phyloP scores from a whole-genome alignment of 116 monocot genomes.

The Phalaenopsis hybrid region DNA sequence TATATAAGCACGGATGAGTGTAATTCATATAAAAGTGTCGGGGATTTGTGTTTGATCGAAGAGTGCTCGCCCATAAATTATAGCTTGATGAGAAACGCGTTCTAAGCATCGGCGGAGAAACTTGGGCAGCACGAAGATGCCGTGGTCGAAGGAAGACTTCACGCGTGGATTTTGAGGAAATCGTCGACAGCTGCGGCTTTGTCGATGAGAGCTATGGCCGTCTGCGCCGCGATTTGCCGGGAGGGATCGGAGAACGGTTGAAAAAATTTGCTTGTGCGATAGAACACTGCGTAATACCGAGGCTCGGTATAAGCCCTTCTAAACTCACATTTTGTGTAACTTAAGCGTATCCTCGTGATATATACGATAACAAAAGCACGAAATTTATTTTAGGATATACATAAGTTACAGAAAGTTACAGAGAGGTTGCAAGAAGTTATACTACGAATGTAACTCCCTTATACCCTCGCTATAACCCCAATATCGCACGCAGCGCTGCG shows the following conservation, averaged over 20 bases:
- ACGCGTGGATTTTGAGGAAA: conserved; percentile 27
- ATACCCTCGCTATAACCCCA: too few relatives aligned
- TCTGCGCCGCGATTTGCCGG: conserved; percentile 7
- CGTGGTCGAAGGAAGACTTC: conserved; percentile 20
- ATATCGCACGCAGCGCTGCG: too few relatives aligned
- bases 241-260: conserved; percentile 20
- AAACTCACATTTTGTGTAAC: too few relatives aligned
- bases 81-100: conserved; percentile 3
- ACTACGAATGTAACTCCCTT: too few relatives aligned
- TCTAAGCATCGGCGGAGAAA: conserved; percentile 19
- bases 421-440: too few relatives aligned
- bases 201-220: conserved; percentile 16
- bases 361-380: too few relatives aligned
- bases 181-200: conserved; percentile 12
- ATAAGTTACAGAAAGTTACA: too few relatives aligned
- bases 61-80: conserved; percentile 16
- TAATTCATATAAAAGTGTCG: conserved; percentile 36
- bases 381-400: too few relatives aligned
- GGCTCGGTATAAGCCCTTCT: too few relatives aligned
- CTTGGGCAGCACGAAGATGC: conserved; percentile 23
- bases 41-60: conserved; percentile 21
- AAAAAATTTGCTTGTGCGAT: too few relatives aligned
- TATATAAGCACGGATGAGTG: conserved; percentile 32
- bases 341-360: too few relatives aligned
- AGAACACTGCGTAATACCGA: too few relatives aligned